Percentiles rank a stretch among this genome's conserved stretches.
Conservation (phyloP, 2,329 filamentous ascomycete species). For the Chaetomium sp. region DNA sequence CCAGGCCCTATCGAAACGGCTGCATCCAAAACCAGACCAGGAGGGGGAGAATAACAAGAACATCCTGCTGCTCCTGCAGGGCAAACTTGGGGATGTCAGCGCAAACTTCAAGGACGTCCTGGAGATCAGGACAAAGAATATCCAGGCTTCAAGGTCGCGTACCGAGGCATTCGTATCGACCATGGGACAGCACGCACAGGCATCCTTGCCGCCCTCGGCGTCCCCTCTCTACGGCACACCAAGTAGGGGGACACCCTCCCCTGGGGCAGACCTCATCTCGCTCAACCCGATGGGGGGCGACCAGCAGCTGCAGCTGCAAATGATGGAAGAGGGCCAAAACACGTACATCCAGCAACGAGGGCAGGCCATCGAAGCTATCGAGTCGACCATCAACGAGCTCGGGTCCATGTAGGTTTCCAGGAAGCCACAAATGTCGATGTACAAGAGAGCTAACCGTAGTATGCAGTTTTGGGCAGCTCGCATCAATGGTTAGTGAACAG, state of each 20-base stretch:
- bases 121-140: conserved; percentile 95
- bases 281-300: conserved; percentile 75
- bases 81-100: conserved; percentile 87
- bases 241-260: conserved; percentile 64
- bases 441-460: background rate
- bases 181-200: conserved; percentile 75
- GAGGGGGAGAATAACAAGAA: conserved; percentile 98
- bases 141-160: conserved; percentile 86
- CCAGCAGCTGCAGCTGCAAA: conserved; percentile 70
- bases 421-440: background rate
- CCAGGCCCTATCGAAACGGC: conserved; percentile 74
- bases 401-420: conserved; percentile 51
- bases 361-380: conserved; percentile 95
- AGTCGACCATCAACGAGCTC: conserved; percentile 90
- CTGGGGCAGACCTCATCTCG: conserved; percentile 74
- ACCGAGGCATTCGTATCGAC: conserved; percentile 97
- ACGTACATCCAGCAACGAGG: conserved; percentile 90
- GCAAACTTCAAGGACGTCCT: conserved; percentile 97
- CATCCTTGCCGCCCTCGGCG: conserved; percentile 70
- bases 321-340: conserved; percentile 92
- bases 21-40: conserved; percentile 73
- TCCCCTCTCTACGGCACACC: conserved; percentile 87
- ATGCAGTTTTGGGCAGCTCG: conserved; percentile 86
- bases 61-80: conserved; percentile 87
- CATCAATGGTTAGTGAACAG: conserved; percentile 96